Evolutionary conservation across 345 rosid genomes (phyloP).

Genomic region (Anacardium occidentale): DNA sequence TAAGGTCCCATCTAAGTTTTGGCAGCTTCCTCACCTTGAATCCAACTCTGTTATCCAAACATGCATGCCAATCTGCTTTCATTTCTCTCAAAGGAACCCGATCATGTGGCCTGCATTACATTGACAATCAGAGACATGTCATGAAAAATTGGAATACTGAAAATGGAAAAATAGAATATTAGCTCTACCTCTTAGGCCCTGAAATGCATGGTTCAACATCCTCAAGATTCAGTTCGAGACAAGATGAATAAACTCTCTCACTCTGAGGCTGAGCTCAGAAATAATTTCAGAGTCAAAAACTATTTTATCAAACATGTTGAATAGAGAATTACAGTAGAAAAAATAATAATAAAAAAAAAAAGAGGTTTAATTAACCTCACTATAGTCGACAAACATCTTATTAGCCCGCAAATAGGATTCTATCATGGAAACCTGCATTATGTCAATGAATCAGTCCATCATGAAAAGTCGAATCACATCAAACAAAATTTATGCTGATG

Average conservation of each 20-base stretch:
- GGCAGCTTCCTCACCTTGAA: neutral
- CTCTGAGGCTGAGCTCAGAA: conserved; percentile 47
- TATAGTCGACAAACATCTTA: conserved; percentile 89
- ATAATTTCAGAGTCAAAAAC: conserved; percentile 17
- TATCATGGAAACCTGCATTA: conserved; percentile 67
- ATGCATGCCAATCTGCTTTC: too few relatives aligned
- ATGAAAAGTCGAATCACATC: neutral
- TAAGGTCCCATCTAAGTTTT: conserved; percentile 7
- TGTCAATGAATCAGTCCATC: conserved; percentile 20
- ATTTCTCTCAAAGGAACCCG: too few relatives aligned
- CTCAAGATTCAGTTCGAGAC: conserved; percentile 67
- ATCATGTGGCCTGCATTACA: conserved; percentile 30
- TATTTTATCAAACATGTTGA: conserved; percentile 6
- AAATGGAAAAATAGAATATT: neutral
- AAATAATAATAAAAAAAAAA: neutral
- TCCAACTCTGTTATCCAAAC: too few relatives aligned
- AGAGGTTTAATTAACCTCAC: conserved; percentile 48
- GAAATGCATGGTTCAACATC: conserved; percentile 82
- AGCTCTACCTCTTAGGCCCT: conserved; percentile 72
- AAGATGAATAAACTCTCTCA: conserved; percentile 63
- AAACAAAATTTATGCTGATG: neutral
- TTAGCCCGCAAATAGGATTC: conserved; percentile 86
- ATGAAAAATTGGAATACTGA: neutral
- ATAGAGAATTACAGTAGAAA: neutral
- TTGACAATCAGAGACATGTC: conserved; percentile 4